Conservation (phyloP, 139 green algal species). For the Zygnema cylindricum region DNA sequence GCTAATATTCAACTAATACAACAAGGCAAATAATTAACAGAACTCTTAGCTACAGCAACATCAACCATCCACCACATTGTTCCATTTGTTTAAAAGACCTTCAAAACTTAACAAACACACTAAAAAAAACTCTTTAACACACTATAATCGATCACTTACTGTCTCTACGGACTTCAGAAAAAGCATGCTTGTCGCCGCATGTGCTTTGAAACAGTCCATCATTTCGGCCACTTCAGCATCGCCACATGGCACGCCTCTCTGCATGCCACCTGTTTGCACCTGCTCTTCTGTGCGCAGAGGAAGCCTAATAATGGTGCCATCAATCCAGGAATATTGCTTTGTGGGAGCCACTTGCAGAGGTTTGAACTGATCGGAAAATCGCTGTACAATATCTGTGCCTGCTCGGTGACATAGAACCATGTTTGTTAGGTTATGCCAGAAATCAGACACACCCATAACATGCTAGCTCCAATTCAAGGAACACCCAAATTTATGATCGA, state of each 20-base stretch:
- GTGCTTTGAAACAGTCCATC: slow-evolving; percentile 19
- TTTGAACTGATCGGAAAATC: slow-evolving; percentile 72
- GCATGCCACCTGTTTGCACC: not conserved
- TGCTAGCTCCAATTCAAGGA: no score
- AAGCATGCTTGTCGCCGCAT: slow-evolving; percentile 32
- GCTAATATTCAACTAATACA: no score
- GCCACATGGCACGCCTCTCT: not conserved
- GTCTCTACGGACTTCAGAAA: slow-evolving; percentile 45
- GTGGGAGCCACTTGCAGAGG: slow-evolving; percentile 24
- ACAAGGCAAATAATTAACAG: no score
- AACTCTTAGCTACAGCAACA: no score
- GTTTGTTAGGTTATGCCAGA: no score
- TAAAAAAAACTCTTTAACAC: no score
- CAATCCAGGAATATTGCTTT: not conserved
- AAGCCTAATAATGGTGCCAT: slow-evolving; percentile 70
- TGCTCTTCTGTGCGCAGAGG: slow-evolving; percentile 64
- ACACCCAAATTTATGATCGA: no score
- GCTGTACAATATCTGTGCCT: slow-evolving; percentile 58
- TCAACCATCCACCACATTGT: no score
- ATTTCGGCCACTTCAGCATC: slow-evolving; percentile 2
- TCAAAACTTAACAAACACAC: no score
- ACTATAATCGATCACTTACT: slow-evolving; percentile 30
- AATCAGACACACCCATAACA: no score
- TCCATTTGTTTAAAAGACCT: no score
- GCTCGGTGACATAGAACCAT: no score